Conservation (phyloP, 2,329 filamentous ascomycete species). For the Colletotrichum shisoi region DNA sequence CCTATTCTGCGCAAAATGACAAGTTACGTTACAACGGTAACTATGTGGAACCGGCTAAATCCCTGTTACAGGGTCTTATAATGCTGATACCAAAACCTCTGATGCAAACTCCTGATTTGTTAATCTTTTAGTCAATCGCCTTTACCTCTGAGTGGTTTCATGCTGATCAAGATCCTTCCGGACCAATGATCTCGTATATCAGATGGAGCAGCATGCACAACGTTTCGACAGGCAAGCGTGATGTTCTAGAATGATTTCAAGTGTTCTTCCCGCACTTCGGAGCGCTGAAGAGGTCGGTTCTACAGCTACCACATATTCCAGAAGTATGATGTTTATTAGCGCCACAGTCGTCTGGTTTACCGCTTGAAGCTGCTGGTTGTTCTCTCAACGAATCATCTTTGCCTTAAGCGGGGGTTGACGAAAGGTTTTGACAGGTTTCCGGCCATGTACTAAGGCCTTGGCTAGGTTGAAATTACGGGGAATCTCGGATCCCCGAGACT, state of each 20-base stretch:
- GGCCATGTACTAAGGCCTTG: neutral
- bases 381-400: neutral
- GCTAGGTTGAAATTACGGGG: neutral
- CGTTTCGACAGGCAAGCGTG: neutral
- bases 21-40: neutral
- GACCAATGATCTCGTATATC: neutral
- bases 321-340: neutral
- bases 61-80: neutral
- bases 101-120: neutral
- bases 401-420: neutral
- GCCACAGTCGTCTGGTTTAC: neutral
- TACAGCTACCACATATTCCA: neutral
- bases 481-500: neutral
- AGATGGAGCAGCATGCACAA: neutral
- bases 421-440: neutral
- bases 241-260: neutral
- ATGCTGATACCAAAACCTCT: neutral
- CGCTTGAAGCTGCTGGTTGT: neutral
- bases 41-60: neutral
- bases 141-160: slow-evolving; percentile 1
- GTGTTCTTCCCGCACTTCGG: neutral
- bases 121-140: neutral
- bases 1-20: neutral
- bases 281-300: neutral
- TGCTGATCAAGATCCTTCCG: neutral